Evolutionary conservation across 176 grass and related monocot species (phyloP).

Genomic region (Luzula sylvatica): DNA sequence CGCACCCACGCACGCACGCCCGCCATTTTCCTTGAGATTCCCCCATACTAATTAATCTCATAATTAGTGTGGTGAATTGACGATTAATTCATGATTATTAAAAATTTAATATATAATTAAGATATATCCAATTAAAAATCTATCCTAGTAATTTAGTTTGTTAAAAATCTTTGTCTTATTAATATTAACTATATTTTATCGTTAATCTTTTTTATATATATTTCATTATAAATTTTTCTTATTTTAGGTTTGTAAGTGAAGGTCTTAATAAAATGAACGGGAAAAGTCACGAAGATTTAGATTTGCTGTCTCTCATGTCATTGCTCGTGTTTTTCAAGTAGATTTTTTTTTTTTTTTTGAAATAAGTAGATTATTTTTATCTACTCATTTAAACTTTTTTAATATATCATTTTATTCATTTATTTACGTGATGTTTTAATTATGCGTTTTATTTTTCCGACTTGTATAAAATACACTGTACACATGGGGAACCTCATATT

Average conservation of each 20-base stretch:
- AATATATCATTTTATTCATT: not conserved
- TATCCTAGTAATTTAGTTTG: conserved; percentile 52
- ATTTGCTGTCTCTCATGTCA: conserved; percentile 58
- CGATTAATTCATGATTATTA: too few relatives aligned
- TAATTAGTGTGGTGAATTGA: too few relatives aligned
- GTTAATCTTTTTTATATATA: not conserved
- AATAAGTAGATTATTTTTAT: too few relatives aligned
- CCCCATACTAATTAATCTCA: too few relatives aligned
- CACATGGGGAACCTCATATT: conserved; percentile 60
- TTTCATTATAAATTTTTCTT: not conserved
- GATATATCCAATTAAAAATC: too few relatives aligned
- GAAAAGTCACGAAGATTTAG: conserved; percentile 72
- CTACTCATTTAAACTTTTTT: not conserved
- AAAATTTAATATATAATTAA: too few relatives aligned
- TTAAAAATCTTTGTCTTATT: not conserved
- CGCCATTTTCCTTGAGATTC: too few relatives aligned
- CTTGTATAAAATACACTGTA: conserved; percentile 78
- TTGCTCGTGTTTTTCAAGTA: conserved; percentile 92
- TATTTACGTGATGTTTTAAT: not conserved
- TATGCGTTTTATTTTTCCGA: conserved; percentile 28
- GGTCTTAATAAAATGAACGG: conserved; percentile 71
- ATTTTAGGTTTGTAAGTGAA: conserved; percentile 58
- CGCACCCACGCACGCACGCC: too few relatives aligned
- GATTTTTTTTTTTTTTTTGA: conserved; percentile 14
- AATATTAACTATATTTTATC: too few relatives aligned